Evolutionary conservation across 305 asterid species (phyloP), one percentile per base, ranked within the genome.

Genomic region (Fraxinus dipetala): DNA sequence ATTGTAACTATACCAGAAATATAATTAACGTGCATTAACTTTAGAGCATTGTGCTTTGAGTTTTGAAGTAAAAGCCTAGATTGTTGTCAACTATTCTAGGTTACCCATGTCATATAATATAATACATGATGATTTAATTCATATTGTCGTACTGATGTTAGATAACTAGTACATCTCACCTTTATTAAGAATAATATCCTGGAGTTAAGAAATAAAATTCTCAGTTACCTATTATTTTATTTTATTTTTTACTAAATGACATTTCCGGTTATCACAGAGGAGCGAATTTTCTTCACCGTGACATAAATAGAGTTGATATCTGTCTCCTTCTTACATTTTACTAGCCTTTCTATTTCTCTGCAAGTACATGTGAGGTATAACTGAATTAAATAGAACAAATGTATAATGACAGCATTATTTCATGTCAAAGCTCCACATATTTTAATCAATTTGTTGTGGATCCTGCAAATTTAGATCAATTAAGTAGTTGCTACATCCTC

Each of bases 271-370:
- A 5, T 18, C 43, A 26, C 38, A 4, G 82, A 38, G 14, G 59
- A 56, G 78, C 51, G 8, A 31, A 72, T 31, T 38, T 40, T 61
- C 72, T 75, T 11, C 75, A 22, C 30, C 38, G 8, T 76, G 43
- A 70, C 84, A 22, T 80, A 38, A 70, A 34, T 77, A 63, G 81
- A 74, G 77, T 78, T 85, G 83, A 82, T 43, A n/a, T 63, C 24
- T 81, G 1, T 78, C 70, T 74, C 59, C 82, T 61, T 81, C 75
- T 43, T 81, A 78, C 69, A 48, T 59, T 79, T 73, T 74, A 78
- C 80, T 81, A 45, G 18, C 40, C 26, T 34, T 70, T 54, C 54
- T 7, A 11, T 28, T 28, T 61, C 63, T 82, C 77, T 67, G 43
- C 79, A 75, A 51, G 22, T 69, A 28, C 75, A 69, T 30, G n/a